These are phyloP conservation scores for Drechslerella dactyloides DNA, from an alignment of 2,329 filamentous ascomycete species.

Conservation along the genomic window DNA sequence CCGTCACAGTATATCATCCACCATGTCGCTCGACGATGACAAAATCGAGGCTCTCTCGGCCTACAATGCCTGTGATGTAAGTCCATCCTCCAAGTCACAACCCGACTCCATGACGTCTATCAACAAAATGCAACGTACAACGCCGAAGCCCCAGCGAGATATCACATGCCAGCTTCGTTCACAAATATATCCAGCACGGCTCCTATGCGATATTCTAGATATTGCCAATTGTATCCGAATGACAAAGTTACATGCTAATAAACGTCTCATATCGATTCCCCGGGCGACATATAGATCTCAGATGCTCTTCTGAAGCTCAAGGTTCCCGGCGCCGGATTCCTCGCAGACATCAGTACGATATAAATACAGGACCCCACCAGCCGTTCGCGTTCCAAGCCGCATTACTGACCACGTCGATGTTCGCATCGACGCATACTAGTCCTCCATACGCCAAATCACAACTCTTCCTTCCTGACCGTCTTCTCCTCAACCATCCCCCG, in stretches of 20 bases:
- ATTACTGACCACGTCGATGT: too few species aligned
- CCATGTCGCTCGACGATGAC: conserved; percentile 21
- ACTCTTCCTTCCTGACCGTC: background rate
- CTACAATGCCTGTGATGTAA: conserved; percentile 47
- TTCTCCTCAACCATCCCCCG: conserved; percentile 52
- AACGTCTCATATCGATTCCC: too few species aligned
- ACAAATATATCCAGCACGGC: background rate
- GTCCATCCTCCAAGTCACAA: too few species aligned
- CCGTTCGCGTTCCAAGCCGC: too few species aligned
- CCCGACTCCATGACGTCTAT: background rate
- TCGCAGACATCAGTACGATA: conserved; percentile 69
- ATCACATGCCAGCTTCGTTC: background rate
- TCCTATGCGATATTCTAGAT: background rate
- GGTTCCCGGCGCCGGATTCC: conserved; percentile 69
- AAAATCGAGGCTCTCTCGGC: conserved; percentile 28
- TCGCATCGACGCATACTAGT: too few species aligned
- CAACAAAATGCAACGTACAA: background rate
- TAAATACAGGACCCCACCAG: too few species aligned
- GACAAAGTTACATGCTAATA: too few species aligned
- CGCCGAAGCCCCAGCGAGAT: background rate
- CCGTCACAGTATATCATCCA: background rate
- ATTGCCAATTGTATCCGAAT: background rate
- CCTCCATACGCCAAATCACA: conserved; percentile 53
- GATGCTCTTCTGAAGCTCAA: conserved; percentile 75
- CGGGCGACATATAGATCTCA: conserved; percentile 71